Percentiles rank a stretch among this genome's conserved stretches.
These are phyloP conservation scores for Colletotrichum gigasporum DNA, from an alignment of 2,329 filamentous ascomycete species.

Conservation along the genomic window DNA sequence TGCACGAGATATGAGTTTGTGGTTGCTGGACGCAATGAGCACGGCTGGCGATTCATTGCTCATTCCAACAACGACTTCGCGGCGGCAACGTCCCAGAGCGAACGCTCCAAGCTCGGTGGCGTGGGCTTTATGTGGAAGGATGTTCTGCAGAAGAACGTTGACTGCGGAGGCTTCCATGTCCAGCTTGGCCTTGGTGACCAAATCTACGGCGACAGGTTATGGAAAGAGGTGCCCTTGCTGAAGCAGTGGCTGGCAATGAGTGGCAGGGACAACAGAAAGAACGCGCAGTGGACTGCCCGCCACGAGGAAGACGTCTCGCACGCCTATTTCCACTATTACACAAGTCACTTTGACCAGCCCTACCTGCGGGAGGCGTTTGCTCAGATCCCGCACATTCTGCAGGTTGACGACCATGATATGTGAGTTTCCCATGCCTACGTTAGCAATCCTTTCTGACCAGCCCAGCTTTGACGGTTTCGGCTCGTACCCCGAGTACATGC, in stretches of 20 bases:
- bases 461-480: conserved; percentile 93
- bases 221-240: conserved; percentile 93
- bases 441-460: conserved; percentile 29
- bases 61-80: conserved; percentile 98
- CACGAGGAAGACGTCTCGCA: conserved; percentile 96
- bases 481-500: conserved; percentile 98
- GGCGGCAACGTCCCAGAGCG: conserved; percentile 84
- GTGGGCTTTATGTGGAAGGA: conserved; percentile 99
- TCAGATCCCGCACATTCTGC: conserved; percentile 92
- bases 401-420: conserved; percentile 98
- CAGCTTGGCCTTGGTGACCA: conserved; percentile 94
- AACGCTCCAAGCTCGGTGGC: conserved; percentile 86
- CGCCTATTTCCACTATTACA: conserved; percentile 99
- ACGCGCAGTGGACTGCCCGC: conserved; percentile 88
- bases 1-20: conserved; percentile 99
- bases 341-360: conserved; percentile 96
- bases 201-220: conserved; percentile 93
- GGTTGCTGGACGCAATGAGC: conserved; percentile 89
- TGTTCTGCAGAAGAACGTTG: conserved; percentile 94
- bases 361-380: conserved; percentile 95
- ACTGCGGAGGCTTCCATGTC: conserved; percentile 94
- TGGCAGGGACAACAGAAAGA: conserved; percentile 92
- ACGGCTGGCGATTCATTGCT: conserved; percentile 93
- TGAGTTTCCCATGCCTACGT: conserved; percentile 59
- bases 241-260: conserved; percentile 96